phyloP scores from a whole-genome alignment of 306 rosid species.

The Neltuma alba region DNA sequence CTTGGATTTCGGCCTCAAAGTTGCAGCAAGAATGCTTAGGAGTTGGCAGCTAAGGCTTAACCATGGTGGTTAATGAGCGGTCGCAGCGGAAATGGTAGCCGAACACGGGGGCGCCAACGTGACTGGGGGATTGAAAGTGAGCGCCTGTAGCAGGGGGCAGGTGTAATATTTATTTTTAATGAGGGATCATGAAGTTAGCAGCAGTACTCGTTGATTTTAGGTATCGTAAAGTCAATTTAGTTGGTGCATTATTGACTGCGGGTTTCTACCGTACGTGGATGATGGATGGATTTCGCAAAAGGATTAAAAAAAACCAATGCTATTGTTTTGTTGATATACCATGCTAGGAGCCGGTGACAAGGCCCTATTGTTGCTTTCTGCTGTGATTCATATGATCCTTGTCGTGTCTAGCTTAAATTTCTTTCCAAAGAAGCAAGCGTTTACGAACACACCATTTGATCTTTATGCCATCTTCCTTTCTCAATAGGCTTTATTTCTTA shows the following conservation, averaged over 20 bases:
- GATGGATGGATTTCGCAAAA: background rate
- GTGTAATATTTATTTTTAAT: background rate
- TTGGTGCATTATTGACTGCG: background rate
- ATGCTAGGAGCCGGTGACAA: background rate
- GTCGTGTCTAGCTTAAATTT: background rate
- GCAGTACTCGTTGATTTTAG: background rate
- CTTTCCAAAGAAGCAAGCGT: background rate
- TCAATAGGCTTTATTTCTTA: background rate
- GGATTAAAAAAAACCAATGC: background rate
- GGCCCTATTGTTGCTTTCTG: background rate
- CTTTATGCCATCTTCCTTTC: background rate
- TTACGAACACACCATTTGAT: background rate
- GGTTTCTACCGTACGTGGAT: background rate
- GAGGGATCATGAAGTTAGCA: background rate
- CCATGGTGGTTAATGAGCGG: background rate
- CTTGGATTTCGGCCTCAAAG: conserved; percentile 61
- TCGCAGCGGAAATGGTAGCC: background rate
- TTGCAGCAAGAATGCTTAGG: conserved; percentile 36
- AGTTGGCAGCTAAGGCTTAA: background rate
- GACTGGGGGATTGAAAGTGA: background rate
- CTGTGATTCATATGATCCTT: background rate
- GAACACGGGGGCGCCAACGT: background rate
- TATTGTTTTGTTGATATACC: background rate
- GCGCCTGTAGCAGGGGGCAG: background rate
- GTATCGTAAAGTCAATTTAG: background rate